Evolutionary conservation across 2,329 filamentous ascomycete genomes (phyloP).

Genomic region (Neocatenulostroma microsporum): DNA sequence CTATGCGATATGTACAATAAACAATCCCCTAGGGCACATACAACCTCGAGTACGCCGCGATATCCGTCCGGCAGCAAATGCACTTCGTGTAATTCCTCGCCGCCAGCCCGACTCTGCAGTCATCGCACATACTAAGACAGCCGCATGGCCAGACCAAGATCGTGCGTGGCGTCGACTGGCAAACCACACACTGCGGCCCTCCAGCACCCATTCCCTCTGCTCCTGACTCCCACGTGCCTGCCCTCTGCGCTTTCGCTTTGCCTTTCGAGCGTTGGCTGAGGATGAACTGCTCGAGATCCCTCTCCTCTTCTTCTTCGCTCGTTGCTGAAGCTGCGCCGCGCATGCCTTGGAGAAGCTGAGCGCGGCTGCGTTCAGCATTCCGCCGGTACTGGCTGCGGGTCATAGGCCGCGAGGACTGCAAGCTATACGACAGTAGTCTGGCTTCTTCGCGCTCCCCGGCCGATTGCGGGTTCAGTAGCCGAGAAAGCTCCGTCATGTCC

Average conservation of each 20-base stretch:
- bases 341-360: conserved; percentile 52
- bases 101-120: conserved; percentile 84
- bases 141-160: conserved; percentile 96
- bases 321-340: conserved; percentile 17
- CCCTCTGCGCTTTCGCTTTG: conserved; percentile 29
- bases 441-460: conserved; percentile 75
- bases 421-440: conserved; percentile 68
- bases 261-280: conserved; percentile 44
- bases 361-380: conserved; percentile 60
- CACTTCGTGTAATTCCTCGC: conserved; percentile 98
- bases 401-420: conserved; percentile 62
- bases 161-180: conserved; percentile 74
- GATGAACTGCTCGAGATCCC: conserved; percentile 52
- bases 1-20: no score
- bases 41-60: conserved; percentile 80
- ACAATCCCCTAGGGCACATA: conserved; percentile 73
- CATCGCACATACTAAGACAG: conserved; percentile 88
- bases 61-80: conserved; percentile 83
- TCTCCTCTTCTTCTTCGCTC: conserved; percentile 49
- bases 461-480: conserved; percentile 71
- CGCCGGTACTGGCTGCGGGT: conserved; percentile 72
- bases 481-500: conserved; percentile 50
- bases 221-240: conserved; percentile 57
- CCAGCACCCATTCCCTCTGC: conserved; percentile 64
- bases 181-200: conserved; percentile 85